Conservation (phyloP, 2,329 filamentous ascomycete species). For the Fusarium gaditjirri region DNA sequence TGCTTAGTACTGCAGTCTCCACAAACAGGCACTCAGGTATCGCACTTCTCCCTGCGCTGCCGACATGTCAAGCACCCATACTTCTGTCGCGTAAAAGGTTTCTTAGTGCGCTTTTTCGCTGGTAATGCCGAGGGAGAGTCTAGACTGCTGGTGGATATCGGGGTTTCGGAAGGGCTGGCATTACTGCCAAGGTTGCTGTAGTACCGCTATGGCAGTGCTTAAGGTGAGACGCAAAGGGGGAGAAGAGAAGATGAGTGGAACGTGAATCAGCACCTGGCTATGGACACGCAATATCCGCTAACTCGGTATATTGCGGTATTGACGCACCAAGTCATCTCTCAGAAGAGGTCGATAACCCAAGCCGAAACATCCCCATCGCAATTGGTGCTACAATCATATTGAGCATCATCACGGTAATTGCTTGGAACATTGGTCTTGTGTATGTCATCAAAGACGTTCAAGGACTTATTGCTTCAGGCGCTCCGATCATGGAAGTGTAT, state of each 20-base stretch:
- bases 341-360: background rate
- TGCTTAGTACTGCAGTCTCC: background rate
- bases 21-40: background rate
- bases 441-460: background rate
- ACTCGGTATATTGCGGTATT: background rate
- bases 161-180: background rate
- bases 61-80: background rate
- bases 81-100: background rate
- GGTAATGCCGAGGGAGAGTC: accelerated
- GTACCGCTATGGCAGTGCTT: background rate
- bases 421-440: background rate
- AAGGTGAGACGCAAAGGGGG: background rate
- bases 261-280: background rate
- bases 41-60: background rate
- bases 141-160: background rate
- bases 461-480: background rate
- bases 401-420: background rate
- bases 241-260: background rate
- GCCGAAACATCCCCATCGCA: background rate
- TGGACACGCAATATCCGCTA: background rate
- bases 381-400: background rate
- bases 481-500: background rate
- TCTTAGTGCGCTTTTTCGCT: background rate
- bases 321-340: background rate
- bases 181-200: background rate